Conservation (phyloP, 352 stramenopile species). For the Pythium aristosporum region DNA sequence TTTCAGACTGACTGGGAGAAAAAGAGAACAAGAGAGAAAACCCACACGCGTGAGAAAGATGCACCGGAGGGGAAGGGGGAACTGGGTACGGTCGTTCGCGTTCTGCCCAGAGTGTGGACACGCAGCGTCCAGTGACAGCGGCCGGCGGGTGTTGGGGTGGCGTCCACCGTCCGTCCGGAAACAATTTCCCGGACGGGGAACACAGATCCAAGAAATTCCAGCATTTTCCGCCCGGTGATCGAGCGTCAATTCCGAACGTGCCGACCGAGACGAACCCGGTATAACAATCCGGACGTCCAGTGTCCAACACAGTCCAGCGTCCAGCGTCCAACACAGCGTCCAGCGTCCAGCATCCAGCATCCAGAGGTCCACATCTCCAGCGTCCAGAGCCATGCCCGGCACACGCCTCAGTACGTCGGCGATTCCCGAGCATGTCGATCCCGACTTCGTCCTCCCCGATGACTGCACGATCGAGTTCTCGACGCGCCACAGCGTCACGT, state of each 20-base stretch:
- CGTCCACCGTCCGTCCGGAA: neutral
- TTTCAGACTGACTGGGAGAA: constrained; percentile 7
- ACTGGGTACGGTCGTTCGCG: neutral
- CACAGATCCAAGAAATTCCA: constrained; percentile 9
- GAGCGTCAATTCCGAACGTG: constrained; percentile 5
- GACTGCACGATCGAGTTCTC: constrained; percentile 30
- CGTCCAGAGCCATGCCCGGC: constrained; percentile 18
- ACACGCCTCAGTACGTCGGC: constrained; percentile 56
- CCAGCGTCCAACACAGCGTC: neutral
- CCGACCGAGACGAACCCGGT: neutral
- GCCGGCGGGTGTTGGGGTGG: neutral
- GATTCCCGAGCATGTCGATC: constrained; percentile 45
- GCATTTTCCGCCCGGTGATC: neutral
- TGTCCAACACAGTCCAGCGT: too few relatives aligned
- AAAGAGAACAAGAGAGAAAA: constrained; percentile 1
- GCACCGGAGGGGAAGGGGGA: neutral
- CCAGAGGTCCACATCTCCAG: too few relatives aligned
- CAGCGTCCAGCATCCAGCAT: neutral
- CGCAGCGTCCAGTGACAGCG: neutral
- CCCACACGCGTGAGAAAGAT: neutral
- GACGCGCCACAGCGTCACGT: constrained; percentile 56
- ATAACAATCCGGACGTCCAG: neutral
- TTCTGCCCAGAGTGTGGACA: neutral
- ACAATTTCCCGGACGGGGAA: neutral
- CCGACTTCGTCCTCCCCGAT: constrained; percentile 39